Evolutionary conservation across 768 basidiomycete genomes (phyloP), one percentile per base, ranked within the genome.

Genomic region (Termitomyces sp.): DNA sequence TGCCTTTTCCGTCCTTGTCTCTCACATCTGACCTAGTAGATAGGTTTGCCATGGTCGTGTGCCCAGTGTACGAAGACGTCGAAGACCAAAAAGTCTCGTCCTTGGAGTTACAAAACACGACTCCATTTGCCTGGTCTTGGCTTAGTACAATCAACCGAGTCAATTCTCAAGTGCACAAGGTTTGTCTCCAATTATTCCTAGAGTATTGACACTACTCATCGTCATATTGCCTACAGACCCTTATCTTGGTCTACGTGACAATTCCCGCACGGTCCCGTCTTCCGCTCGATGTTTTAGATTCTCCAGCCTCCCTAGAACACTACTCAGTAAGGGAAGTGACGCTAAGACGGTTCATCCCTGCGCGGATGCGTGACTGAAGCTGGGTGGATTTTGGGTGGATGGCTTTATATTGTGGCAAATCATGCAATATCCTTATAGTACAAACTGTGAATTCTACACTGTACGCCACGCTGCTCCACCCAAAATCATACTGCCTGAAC

Each of bases 121-220:
- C 80, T 18, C 89, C 90, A 2, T 90, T 91, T 64, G 76, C 86
- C 10, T 99, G 97, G 97, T 82, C 91, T 12, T 98, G 94, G 95
- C 80, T 99, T 27, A 94, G 92, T 70, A 99, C 97, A 1, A 82
- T 99, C 57, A 98, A 97, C 66, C 85, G 97, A 35, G 96, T 98
- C 12, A 98, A 96, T 68, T 86, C 92, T 0, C 94, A 97, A 66
- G 96, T 98, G 4, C 93, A 94, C 72, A 99, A 99, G 84, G 96
- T 92, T 22, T 23, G 60, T 54, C 35, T 33, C 44, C 33, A 15
- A n/a, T 35, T 11, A 22, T 6, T 12, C 33, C 56, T 42, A 15
- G 35, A 23, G 50, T 11, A 23, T 7, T 15, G 43, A 16, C 25
- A 11, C 35, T 22, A 50, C 55, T 57, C 29, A 27, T 22, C 31